Evolutionary conservation across 805 yeast species (phyloP).

Genomic region (Clavispora carvajalis): DNA sequence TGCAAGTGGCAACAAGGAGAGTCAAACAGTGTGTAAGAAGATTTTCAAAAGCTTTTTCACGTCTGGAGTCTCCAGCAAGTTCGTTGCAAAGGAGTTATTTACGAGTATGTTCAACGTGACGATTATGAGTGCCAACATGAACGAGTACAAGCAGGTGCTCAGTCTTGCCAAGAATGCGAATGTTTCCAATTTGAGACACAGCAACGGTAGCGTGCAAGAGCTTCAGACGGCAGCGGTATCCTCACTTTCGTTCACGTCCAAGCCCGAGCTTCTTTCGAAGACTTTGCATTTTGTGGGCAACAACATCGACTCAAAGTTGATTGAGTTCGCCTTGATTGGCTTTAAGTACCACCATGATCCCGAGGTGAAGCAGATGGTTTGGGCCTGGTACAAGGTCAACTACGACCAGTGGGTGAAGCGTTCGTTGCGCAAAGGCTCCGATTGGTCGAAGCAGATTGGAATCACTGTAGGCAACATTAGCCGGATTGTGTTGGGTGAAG

Average conservation of each 20-base stretch:
- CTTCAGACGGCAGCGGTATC: constrained; percentile 54
- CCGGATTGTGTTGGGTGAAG: constrained; percentile 35
- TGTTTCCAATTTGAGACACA: constrained; percentile 36
- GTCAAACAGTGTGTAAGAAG: constrained; percentile 29
- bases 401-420: constrained; percentile 49
- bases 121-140: constrained; percentile 33
- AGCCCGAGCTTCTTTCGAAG: constrained; percentile 43
- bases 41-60: constrained; percentile 43
- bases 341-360: constrained; percentile 31
- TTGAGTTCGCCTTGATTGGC: constrained; percentile 58
- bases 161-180: constrained; percentile 49
- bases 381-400: constrained; percentile 55
- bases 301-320: constrained; percentile 49
- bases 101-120: constrained; percentile 40
- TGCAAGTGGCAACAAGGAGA: constrained; percentile 24
- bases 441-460: constrained; percentile 42
- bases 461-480: constrained; percentile 39
- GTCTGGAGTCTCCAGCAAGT: constrained; percentile 43
- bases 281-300: constrained; percentile 52
- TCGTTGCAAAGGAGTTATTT: constrained; percentile 48
- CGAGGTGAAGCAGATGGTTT: constrained; percentile 31
- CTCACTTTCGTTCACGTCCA: constrained; percentile 47
- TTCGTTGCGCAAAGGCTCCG: constrained; percentile 41
- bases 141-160: constrained; percentile 57
- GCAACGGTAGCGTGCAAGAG: constrained; percentile 29